Conservation (phyloP, 108 stramenopile species). For the Nitzschia palea region DNA sequence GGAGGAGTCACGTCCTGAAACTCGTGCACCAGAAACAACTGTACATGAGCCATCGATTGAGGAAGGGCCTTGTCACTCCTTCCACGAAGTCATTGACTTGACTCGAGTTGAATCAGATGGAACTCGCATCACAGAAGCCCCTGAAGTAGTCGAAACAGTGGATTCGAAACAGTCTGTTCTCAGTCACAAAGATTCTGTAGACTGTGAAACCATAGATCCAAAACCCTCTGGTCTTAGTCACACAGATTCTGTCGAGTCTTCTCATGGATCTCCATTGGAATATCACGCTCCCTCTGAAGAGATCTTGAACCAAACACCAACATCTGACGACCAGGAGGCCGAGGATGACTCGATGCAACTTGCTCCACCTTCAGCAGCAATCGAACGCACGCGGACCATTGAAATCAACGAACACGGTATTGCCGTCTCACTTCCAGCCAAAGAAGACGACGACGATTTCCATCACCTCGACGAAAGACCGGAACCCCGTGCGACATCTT, state of each 20-base stretch:
- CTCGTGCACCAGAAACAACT: not conserved
- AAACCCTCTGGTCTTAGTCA: too few relatives aligned
- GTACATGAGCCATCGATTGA: not conserved
- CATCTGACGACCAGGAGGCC: too few relatives aligned
- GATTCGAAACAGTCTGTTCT: not conserved
- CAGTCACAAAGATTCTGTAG: not conserved
- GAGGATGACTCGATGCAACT: too few relatives aligned
- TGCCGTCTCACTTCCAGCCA: not conserved
- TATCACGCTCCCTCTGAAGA: not conserved
- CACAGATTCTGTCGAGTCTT: not conserved
- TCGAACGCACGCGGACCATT: not conserved
- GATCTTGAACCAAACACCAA: not conserved
- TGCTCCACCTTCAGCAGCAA: too few relatives aligned
- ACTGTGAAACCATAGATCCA: not conserved
- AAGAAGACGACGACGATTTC: not conserved
- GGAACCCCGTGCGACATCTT: not conserved
- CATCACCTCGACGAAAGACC: not conserved
- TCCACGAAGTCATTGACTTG: constrained; percentile 14
- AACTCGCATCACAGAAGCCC: too few relatives aligned
- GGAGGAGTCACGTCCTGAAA: too few relatives aligned
- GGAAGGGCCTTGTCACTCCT: not conserved
- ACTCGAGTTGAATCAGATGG: not conserved
- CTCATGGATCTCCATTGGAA: not conserved
- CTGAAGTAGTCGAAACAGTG: too few relatives aligned
- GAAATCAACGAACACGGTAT: not conserved